Evolutionary conservation across 805 yeast species (phyloP).

Genomic region (Pachysolen tannophilus): DNA sequence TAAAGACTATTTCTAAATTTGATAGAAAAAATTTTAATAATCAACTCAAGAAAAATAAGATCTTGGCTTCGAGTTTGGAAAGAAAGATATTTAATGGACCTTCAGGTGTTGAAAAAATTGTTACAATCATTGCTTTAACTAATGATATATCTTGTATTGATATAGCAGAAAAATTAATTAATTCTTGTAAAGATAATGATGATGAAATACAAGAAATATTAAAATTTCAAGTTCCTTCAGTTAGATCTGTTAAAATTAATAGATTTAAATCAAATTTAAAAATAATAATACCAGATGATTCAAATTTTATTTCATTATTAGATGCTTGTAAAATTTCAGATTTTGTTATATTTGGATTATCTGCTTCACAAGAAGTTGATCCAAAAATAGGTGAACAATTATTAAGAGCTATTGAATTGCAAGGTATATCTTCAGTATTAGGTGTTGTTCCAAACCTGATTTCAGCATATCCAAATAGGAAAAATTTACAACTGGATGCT

Average conservation of each 20-base stretch:
- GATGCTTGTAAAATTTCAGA: slow-evolving; percentile 90
- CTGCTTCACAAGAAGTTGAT: slow-evolving; percentile 81
- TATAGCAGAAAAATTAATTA: slow-evolving; percentile 45
- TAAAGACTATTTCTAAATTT: slow-evolving; percentile 32
- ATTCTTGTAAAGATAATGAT: slow-evolving; percentile 21
- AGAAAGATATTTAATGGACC: slow-evolving; percentile 74
- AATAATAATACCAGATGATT: slow-evolving; percentile 63
- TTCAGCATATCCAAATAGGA: slow-evolving; percentile 57
- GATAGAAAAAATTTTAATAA: slow-evolving; percentile 74
- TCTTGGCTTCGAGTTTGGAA: slow-evolving; percentile 45
- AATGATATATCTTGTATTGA: slow-evolving; percentile 52
- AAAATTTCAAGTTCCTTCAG: slow-evolving; percentile 34
- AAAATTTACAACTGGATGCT: slow-evolving; percentile 67
- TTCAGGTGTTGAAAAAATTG: slow-evolving; percentile 71
- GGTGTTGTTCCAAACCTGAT: slow-evolving; percentile 76
- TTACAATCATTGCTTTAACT: slow-evolving; percentile 76
- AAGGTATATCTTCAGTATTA: slow-evolving; percentile 79
- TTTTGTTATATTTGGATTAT: slow-evolving; percentile 81
- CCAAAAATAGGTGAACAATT: slow-evolving; percentile 78
- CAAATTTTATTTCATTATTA: slow-evolving; percentile 57
- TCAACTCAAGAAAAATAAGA: slow-evolving; percentile 72
- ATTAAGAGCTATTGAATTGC: slow-evolving; percentile 79
- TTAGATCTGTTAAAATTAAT: slow-evolving; percentile 42
- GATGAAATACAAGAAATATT: slow-evolving; percentile 21
- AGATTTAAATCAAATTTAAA: slow-evolving; percentile 74